phyloP scores from a whole-genome alignment of 2,329 filamentous ascomycete species.

The Phyllachora maydis region DNA sequence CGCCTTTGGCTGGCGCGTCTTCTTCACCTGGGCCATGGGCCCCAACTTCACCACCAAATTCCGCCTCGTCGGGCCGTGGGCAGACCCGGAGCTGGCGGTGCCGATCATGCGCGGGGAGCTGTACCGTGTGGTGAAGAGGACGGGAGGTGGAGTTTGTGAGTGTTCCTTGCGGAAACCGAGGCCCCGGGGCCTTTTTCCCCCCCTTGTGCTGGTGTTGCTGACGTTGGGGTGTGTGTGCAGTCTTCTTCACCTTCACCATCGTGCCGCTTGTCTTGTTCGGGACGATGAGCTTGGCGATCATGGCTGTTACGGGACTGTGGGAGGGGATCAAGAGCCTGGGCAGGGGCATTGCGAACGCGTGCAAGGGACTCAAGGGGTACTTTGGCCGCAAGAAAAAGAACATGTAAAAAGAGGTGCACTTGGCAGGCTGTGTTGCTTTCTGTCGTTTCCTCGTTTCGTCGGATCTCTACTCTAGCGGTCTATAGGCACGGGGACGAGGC shows the following conservation, averaged over 20 bases:
- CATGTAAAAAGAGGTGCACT: no score
- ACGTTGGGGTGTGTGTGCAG: neutral
- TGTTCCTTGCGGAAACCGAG: no score
- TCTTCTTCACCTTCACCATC: conserved; percentile 1
- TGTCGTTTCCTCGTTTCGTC: no score
- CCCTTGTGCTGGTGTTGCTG: neutral
- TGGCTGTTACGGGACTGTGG: neutral
- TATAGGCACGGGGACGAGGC: no score
- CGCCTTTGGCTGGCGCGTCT: conserved; percentile 12
- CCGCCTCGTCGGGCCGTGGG: conserved; percentile 21
- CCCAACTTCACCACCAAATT: conserved; percentile 29
- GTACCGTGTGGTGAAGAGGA: conserved; percentile 15
- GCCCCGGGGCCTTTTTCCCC: no score
- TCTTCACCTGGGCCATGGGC: conserved; percentile 23
- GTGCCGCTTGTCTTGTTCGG: conserved; percentile 1
- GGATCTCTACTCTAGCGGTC: no score
- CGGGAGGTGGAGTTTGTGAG: conserved; percentile 10
- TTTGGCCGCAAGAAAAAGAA: no score
- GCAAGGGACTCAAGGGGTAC: no score
- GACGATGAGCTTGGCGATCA: conserved; percentile 1
- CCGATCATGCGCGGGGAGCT: conserved; percentile 19
- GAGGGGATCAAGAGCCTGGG: no score
- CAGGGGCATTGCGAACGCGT: no score
- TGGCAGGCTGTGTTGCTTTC: no score
- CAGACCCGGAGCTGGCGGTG: conserved; percentile 13